A percentile compares a stretch with the other conserved stretches of the same genome.
These are phyloP conservation scores for Triticum turgidum DNA, from an alignment of 176 grass and related monocot species.

Conservation along the genomic window DNA sequence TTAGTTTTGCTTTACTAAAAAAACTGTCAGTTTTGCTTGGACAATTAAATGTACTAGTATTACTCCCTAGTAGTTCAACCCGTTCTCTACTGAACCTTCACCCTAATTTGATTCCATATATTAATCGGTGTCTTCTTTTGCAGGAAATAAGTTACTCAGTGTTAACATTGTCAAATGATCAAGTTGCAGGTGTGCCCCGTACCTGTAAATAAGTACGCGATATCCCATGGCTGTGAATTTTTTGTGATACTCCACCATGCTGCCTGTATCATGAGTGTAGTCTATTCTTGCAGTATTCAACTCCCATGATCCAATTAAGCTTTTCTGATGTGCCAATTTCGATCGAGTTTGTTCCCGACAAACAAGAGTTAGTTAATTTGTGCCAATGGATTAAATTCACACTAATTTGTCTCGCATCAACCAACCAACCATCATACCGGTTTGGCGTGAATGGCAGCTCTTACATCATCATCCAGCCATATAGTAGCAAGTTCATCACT, in stretches of 20 bases:
- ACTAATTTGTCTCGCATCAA: background rate
- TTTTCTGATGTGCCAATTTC: conserved; percentile 38
- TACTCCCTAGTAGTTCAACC: too few species aligned
- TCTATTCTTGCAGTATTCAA: conserved; percentile 56
- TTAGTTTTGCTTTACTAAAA: too few species aligned
- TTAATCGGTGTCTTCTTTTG: too few species aligned
- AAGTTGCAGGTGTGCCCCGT: background rate
- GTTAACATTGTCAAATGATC: background rate
- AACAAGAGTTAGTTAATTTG: conserved; percentile 14
- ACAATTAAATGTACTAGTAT: too few species aligned
- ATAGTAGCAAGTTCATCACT: conserved; percentile 66
- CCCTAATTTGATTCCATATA: too few species aligned
- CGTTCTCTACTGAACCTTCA: too few species aligned
- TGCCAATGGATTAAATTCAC: background rate
- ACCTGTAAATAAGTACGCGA: conserved; percentile 65
- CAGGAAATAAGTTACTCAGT: background rate
- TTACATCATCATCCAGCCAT: conserved; percentile 70
- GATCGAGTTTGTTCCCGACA: background rate
- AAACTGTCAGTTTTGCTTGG: too few species aligned
- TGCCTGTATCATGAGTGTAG: conserved; percentile 40
- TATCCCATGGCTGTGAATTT: conserved; percentile 59
- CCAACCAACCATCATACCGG: conserved; percentile 28
- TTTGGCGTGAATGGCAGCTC: conserved; percentile 71
- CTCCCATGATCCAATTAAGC: conserved; percentile 56
- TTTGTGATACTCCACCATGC: conserved; percentile 67